Percentiles rank a stretch among this genome's conserved stretches.
Evolutionary conservation across 257 asterid genomes (phyloP).

Genomic region (Ilex aquifolium): DNA sequence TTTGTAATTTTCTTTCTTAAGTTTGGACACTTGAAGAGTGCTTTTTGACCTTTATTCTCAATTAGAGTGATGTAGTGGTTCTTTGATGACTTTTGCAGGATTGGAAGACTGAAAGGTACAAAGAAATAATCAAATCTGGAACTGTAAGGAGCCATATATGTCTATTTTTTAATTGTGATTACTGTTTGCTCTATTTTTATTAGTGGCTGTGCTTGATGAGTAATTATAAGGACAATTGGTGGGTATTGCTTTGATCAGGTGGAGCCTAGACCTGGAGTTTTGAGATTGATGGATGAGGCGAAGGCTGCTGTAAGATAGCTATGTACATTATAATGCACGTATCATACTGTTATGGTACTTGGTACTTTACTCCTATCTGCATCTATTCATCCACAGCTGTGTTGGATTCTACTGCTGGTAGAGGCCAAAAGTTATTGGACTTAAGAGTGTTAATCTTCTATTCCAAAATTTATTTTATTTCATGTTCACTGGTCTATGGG

Average conservation of each 20-base stretch:
- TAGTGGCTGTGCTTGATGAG: neutral
- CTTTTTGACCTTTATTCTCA: no score
- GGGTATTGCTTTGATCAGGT: constrained; percentile 49
- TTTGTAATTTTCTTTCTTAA: no score
- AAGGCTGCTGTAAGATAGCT: constrained; percentile 78
- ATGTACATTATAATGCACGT: constrained; percentile 14
- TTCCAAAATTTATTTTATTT: neutral
- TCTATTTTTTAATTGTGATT: neutral
- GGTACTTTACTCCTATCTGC: constrained; percentile 4
- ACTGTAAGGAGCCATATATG: constrained; percentile 44
- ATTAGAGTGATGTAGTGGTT: neutral
- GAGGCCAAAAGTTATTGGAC: neutral
- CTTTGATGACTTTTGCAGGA: constrained; percentile 44
- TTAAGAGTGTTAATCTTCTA: neutral
- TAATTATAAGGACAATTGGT: constrained; percentile 3
- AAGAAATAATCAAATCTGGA: constrained; percentile 89
- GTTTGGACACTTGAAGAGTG: no score
- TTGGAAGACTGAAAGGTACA: constrained; percentile 98
- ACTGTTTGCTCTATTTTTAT: neutral
- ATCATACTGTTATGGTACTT: constrained; percentile 14
- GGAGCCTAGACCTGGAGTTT: constrained; percentile 90
- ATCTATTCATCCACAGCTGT: constrained; percentile 1
- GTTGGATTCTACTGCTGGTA: neutral
- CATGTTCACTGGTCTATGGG: neutral
- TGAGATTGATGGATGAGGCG: constrained; percentile 96